Evolutionary conservation across 768 basidiomycete genomes (phyloP), one percentile per base, ranked within the genome.

Genomic region (Trametes punicea): DNA sequence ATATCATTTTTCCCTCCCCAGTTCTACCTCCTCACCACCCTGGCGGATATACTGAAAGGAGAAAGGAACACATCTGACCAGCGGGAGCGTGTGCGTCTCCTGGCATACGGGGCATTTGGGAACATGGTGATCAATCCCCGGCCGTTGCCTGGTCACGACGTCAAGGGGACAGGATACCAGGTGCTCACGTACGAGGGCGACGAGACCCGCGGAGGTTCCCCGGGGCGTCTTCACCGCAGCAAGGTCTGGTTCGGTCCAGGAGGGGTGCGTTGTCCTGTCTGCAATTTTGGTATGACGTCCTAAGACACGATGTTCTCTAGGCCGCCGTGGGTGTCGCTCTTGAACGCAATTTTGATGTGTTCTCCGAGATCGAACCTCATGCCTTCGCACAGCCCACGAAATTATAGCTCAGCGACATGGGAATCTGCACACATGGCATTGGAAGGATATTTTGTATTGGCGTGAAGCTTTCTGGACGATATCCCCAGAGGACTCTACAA

Each of bases 1-100:
- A 82, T 88, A 55, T 73, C 73, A 3, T 74, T 88, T 41, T 83
- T 88, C 83, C 87, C 87, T 16, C 88, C 88, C 11, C 88, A 90
- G 65, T 85, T 77, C 64, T 90, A 90, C 66, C 77, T 90, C 48
- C 69, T 89, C 25, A 72, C 75, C 9, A 88, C 85, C 3, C 74
- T 90, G 33, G 74, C 81, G 4, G 74, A 73, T 29, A 73, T 88
- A 30, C 71, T 88, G 21, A 55, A 67, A 2, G 79, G 78, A 38
- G 55, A 67, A 6, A 49, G 57, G 46, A 79, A 70, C 55, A 81
- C 79, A 2, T 34, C 62, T 0, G 73, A 72, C 15, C 82, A 87
- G 62, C 73, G 78, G 36, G 72, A 69, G 29, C 71, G 70, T 55
- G 74, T 86, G 9, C 66, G 71, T 45, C 59, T 60, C 16, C 70